These are phyloP conservation scores for Fusarium euwallaceae DNA, from an alignment of 2,329 filamentous ascomycete genomes.

Conservation along the genomic window DNA sequence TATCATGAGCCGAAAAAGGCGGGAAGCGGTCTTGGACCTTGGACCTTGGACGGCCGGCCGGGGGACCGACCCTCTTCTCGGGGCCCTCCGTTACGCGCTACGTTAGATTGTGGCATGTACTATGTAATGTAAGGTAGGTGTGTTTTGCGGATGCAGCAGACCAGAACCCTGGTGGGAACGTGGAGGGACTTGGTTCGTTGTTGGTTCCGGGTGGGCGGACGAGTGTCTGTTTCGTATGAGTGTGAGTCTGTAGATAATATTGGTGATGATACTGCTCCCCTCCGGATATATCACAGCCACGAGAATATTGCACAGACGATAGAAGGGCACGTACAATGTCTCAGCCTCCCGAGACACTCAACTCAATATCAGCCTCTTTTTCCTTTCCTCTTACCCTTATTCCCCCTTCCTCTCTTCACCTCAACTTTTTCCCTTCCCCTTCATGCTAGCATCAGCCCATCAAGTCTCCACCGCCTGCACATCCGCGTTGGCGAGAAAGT, in stretches of 20 bases:
- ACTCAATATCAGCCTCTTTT: slow-evolving; percentile 1
- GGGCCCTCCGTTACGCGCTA: slow-evolving; percentile 5
- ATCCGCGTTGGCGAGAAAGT: slow-evolving; percentile 5
- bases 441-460: slow-evolving; percentile 31
- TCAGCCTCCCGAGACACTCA: slow-evolving; percentile 3
- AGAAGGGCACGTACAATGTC: background rate
- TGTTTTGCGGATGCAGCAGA: slow-evolving; percentile 22
- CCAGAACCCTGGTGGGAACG: slow-evolving; percentile 25
- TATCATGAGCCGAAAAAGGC: slow-evolving; percentile 26
- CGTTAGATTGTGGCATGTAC: slow-evolving; percentile 11
- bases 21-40: slow-evolving; percentile 1
- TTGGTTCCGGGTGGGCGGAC: slow-evolving; percentile 4
- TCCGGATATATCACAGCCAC: background rate
- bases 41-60: slow-evolving; percentile 10
- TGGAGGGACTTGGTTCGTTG: slow-evolving; percentile 40
- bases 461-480: slow-evolving; percentile 29
- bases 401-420: background rate
- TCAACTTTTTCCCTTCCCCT: background rate
- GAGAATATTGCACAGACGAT: background rate
- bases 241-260: background rate
- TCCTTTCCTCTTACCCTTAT: background rate
- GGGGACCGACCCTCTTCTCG: slow-evolving; percentile 14
- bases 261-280: too few species aligned
- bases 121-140: slow-evolving; percentile 1
- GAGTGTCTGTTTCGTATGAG: background rate